A percentile compares a stretch with the other conserved stretches of the same genome.
Conservation (phyloP, 2,329 filamentous ascomycete genomes). For the Thermoascus crustaceus region DNA sequence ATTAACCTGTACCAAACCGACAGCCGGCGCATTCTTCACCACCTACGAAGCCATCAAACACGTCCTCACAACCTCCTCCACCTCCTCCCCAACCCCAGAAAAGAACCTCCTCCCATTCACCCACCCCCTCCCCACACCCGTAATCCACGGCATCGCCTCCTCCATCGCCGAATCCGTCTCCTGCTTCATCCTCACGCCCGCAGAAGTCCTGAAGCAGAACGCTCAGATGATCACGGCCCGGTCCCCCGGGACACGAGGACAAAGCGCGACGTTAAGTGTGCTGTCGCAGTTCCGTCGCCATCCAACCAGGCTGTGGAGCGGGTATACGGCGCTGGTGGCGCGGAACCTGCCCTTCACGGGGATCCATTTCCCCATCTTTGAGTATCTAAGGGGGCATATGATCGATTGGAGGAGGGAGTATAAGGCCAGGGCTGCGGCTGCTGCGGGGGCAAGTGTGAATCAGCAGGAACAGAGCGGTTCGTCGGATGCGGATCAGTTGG, state of each 20-base stretch:
- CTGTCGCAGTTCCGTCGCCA: conserved; percentile 48
- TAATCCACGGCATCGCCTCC: conserved; percentile 67
- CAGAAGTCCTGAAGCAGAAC: conserved; percentile 89
- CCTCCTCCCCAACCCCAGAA: conserved; percentile 10
- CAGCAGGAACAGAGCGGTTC: conserved; percentile 23
- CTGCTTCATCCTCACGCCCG: conserved; percentile 77
- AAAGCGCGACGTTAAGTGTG: conserved; percentile 48
- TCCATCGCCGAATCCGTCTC: conserved; percentile 73
- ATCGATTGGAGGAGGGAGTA: conserved; percentile 34
- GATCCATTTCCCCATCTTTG: conserved; percentile 81
- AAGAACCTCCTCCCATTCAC: conserved; percentile 15
- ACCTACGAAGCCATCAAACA: conserved; percentile 74
- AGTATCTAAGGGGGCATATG: conserved; percentile 55
- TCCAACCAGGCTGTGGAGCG: conserved; percentile 52
- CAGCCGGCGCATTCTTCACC: conserved; percentile 80
- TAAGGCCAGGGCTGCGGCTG: no score
- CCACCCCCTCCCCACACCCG: conserved; percentile 52
- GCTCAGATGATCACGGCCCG: conserved; percentile 62
- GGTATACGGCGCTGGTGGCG: conserved; percentile 73
- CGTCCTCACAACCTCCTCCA: conserved; percentile 47
- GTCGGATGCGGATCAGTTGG: conserved; percentile 29
- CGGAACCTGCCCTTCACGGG: conserved; percentile 83
- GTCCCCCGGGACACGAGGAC: conserved; percentile 10
- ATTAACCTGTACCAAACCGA: conserved; percentile 10
- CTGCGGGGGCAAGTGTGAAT: no score